Conservation (phyloP, 1,284 basidiomycete genomes). For the Fistulinella cinereoalba region DNA sequence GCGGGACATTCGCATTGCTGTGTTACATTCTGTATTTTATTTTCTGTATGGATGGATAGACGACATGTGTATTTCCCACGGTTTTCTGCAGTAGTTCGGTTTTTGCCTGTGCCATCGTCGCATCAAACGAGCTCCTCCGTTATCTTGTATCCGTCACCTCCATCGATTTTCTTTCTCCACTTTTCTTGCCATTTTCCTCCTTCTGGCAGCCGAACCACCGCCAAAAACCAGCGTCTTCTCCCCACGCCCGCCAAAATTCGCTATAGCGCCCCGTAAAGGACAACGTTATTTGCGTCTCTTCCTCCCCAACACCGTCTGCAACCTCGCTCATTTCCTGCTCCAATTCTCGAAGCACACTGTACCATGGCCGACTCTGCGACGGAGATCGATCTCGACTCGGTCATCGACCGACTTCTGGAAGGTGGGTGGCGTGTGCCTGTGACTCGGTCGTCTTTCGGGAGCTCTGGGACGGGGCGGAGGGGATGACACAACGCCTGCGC, state of each 20-base stretch:
- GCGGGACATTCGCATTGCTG: too few relatives aligned
- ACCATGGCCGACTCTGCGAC: constrained; percentile 63
- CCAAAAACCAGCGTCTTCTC: neutral
- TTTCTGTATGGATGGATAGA: neutral
- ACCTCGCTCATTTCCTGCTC: constrained; percentile 7
- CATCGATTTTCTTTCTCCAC: constrained; percentile 32
- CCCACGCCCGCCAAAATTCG: constrained; percentile 21
- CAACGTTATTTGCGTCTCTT: constrained; percentile 16
- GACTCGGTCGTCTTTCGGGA: constrained; percentile 19
- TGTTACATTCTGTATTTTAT: too few relatives aligned
- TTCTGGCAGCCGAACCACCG: constrained; percentile 15
- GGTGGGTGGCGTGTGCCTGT: constrained; percentile 61
- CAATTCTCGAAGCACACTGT: constrained; percentile 11
- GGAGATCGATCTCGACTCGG: constrained; percentile 96
- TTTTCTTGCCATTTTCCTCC: constrained; percentile 12
- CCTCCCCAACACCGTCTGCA: constrained; percentile 24
- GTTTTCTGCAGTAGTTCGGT: constrained; percentile 32
- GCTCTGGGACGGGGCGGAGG: constrained; percentile 4
- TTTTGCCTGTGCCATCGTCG: constrained; percentile 31
- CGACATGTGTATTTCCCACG: constrained; percentile 25
- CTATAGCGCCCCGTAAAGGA: constrained; percentile 19
- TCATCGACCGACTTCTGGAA: constrained; percentile 95
- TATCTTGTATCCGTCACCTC: constrained; percentile 33
- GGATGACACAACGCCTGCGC: neutral
- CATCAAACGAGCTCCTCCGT: constrained; percentile 34